phyloP scores from a whole-genome alignment of 169 alveolate genomes.

The Theileria orientalis region DNA sequence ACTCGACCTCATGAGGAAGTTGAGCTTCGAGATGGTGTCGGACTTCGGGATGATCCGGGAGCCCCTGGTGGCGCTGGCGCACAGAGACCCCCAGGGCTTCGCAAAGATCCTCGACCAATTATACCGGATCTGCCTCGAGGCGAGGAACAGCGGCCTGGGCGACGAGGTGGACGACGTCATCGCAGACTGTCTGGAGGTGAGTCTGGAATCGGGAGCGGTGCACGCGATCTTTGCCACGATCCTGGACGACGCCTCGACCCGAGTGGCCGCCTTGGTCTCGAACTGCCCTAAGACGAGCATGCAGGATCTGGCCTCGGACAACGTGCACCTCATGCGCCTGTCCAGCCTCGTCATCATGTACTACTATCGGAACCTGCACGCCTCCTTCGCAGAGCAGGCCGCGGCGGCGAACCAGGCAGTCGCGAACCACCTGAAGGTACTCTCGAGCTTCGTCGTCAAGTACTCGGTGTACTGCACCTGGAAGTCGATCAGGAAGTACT shows the following conservation, averaged over 20 bases:
- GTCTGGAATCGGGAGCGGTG: background rate
- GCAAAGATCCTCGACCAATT: background rate
- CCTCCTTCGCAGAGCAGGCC: too few species aligned
- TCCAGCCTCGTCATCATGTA: slow-evolving; percentile 12
- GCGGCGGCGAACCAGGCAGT: background rate
- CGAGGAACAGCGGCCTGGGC: background rate
- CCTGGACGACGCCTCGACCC: background rate
- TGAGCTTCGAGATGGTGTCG: background rate
- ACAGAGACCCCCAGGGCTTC: slow-evolving; percentile 12
- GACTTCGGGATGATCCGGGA: background rate
- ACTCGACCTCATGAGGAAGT: background rate
- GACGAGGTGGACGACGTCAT: slow-evolving; percentile 4
- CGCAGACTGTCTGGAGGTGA: slow-evolving; percentile 3
- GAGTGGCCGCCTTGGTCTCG: background rate
- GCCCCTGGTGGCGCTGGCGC: slow-evolving; percentile 1
- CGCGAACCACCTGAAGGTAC: background rate
- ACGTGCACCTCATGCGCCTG: slow-evolving; percentile 6
- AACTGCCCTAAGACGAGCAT: background rate
- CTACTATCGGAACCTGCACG: background rate
- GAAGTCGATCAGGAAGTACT: background rate
- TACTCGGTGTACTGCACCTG: background rate
- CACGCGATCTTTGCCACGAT: background rate
- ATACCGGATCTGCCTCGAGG: background rate
- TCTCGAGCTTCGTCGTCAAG: background rate
- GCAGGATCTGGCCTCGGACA: background rate